Evolutionary conservation across 2,329 filamentous ascomycete genomes (phyloP).

Genomic region (Aureobasidium mangrovei): DNA sequence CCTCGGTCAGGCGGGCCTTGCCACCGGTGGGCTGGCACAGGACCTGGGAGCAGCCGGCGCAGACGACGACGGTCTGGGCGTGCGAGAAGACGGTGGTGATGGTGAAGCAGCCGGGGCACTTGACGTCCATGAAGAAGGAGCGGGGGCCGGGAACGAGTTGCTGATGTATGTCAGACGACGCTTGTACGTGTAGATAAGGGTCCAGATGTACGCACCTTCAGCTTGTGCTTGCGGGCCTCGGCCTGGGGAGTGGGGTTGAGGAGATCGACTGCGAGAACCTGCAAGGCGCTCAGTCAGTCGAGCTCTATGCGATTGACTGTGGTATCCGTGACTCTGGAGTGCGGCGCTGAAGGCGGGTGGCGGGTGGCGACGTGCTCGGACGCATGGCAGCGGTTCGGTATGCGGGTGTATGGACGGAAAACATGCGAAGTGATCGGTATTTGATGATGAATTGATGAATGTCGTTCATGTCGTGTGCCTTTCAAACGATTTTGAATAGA

Average conservation of each 20-base stretch:
- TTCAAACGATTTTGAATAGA: not conserved
- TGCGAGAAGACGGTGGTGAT: constrained; percentile 99
- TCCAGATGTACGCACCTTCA: constrained; percentile 66
- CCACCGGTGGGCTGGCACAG: constrained; percentile 99
- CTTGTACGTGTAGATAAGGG: not conserved
- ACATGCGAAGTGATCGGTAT: not conserved
- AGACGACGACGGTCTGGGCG: constrained; percentile 99
- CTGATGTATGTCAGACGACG: constrained; percentile 17
- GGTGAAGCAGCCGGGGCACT: constrained; percentile 99
- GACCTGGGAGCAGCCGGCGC: constrained; percentile 98
- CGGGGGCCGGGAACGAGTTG: constrained; percentile 84
- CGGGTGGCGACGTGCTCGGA: not conserved
- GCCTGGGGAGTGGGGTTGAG: constrained; percentile 96
- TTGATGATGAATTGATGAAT: constrained; percentile 4
- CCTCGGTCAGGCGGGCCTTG: constrained; percentile 97
- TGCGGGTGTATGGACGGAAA: not conserved
- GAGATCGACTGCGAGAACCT: constrained; percentile 99
- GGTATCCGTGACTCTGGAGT: not conserved
- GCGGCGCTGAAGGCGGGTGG: constrained; percentile 7
- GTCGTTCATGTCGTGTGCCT: constrained; percentile 12
- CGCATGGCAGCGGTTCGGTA: constrained; percentile 1
- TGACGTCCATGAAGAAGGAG: constrained; percentile 99
- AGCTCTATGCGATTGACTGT: not conserved
- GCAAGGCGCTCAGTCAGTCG: constrained; percentile 19
- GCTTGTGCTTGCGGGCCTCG: constrained; percentile 99